Base-by-base conservation (phyloP, 2,329 filamentous ascomycete species). In the Penicillium sp. region DNA sequence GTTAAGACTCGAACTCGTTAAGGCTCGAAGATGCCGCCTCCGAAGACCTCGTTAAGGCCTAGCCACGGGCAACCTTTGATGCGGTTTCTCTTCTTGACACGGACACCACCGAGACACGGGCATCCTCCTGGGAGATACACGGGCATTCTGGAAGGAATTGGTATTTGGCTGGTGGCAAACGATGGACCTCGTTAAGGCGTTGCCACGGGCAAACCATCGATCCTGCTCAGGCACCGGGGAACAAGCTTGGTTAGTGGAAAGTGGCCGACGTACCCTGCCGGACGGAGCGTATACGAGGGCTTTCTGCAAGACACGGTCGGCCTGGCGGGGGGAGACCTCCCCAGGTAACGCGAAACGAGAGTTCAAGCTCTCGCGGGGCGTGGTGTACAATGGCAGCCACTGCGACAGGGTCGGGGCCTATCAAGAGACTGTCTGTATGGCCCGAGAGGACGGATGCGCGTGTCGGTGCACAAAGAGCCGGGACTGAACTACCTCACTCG, bases 11-110 rank as follows among this genome's bases (percentile, higher is more conserved):
- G 35, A 27, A 58, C 46, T 54, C 48, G 52, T 55, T 55, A 58
- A 58, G 55, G 23, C 43, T 53, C 29, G 37, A 27, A 57, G 50
- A 57, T 7, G n/a, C 23, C 52, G 42, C 25, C n/a, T n/a, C n/a
- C n/a, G n/a, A n/a, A n/a, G 55, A 55, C 52, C 52, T 60, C 58
- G 58, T 60, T 57, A 60, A 60, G 58, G 54, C 51, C 11, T 6
- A 44, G 54, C 54, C 44, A 57, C 51, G 51, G 42, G 51, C 21
- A 52, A n/a, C n/a, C n/a, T n/a, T n/a, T n/a, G n/a, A n/a, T n/a
- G n/a, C n/a, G n/a, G n/a, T n/a, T n/a, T n/a, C n/a, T n/a, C n/a
- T n/a, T n/a, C n/a, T n/a, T n/a, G n/a, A n/a, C 48, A 58, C 48
- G 52, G 56, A 10, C 42, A 54, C 47, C 50, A 16, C 55, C 50